These are phyloP conservation scores for Raffaelea ambrosiae DNA, from an alignment of 2,329 filamentous ascomycete species.

Conservation along the genomic window DNA sequence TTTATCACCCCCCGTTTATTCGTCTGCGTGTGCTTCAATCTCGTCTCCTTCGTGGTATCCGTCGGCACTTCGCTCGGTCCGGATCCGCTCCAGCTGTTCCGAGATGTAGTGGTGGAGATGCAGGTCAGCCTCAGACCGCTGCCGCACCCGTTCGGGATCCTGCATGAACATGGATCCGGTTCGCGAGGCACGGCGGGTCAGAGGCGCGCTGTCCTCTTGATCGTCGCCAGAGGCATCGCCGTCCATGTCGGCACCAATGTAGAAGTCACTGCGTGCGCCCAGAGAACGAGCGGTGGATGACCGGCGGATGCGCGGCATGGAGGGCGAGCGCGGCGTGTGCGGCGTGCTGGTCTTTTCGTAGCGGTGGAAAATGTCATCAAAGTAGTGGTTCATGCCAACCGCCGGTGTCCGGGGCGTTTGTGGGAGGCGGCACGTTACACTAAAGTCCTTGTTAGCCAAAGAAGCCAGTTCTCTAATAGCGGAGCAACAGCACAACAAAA, in stretches of 20 bases:
- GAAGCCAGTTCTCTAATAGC: no score
- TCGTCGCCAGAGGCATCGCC: slow-evolving; percentile 37
- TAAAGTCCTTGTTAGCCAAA: slow-evolving; percentile 22
- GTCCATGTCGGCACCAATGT: slow-evolving; percentile 23
- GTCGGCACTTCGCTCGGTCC: slow-evolving; percentile 39
- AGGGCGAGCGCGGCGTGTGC: slow-evolving; percentile 24
- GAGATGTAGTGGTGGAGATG: slow-evolving; percentile 76
- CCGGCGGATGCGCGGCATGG: slow-evolving; percentile 55
- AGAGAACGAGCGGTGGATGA: slow-evolving; percentile 80
- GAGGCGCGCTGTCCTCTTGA: slow-evolving; percentile 26
- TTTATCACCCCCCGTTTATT: no score
- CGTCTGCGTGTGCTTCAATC: slow-evolving; percentile 31
- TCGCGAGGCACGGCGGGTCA: slow-evolving; percentile 20
- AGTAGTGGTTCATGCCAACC: slow-evolving; percentile 82
- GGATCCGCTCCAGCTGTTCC: slow-evolving; percentile 69
- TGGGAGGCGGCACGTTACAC: slow-evolving; percentile 80
- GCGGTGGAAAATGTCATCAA: slow-evolving; percentile 77
- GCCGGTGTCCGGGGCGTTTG: slow-evolving; percentile 87
- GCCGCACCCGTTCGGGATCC: slow-evolving; percentile 41
- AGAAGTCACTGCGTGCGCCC: slow-evolving; percentile 71
- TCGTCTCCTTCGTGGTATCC: slow-evolving; percentile 35
- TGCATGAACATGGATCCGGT: slow-evolving; percentile 33
- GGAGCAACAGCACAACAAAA: neutral
- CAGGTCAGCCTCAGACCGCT: slow-evolving; percentile 49
- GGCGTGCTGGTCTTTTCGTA: slow-evolving; percentile 23